Base-by-base conservation (phyloP, 306 rosid genomes). In the Lagenaria siceraria region DNA sequence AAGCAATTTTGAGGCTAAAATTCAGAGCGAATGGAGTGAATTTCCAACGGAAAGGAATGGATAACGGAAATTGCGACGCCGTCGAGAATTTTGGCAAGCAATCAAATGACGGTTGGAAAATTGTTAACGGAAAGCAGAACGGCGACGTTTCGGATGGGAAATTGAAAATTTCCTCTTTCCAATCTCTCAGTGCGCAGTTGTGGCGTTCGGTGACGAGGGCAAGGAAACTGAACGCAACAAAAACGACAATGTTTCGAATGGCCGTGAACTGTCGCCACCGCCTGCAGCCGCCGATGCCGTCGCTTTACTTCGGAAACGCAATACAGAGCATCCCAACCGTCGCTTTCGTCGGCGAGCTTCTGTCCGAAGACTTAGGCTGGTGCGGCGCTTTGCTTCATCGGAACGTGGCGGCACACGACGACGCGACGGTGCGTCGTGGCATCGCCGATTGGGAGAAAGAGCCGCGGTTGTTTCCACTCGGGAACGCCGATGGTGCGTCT, bases 221-320 rank as follows among this genome's bases (percentile, higher is more conserved):
- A 6, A 83, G 98, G 76, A 86, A 84, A 5, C 36, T 93, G 10
- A 86, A 83, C 5, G 35, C 27, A 0, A 2, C 83, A 0, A 90
- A 89, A 83, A 82, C 83, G 82, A 88, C 96, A 85, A 93, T 96
- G 83, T 91, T 93, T 58, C 86, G 98, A 0, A 93, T 93, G 98
- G 98, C 98, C 0, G 98, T 93, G 81, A 93, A 93, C 74, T 93
- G 96, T 80, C 96, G 98, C 25, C 98, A 87, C 82, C 81, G 98
- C 2, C 77, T 93, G 46, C 65, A 78, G 31, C 98, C 98, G 21
- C 83, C 73, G 87, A 79, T 93, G 89, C 86, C 89, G 55, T 27
- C 91, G 29, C 78, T 86, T 79, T 93, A 93, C 81, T 93, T 91
- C 70, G 98, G 98, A 10, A 93, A 93, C 78, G 98, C 97, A 9